Evolutionary conservation across 2,329 filamentous ascomycete species (phyloP), one percentile per base, ranked within the genome.

Genomic region (Pseudofabraea citricarpa): DNA sequence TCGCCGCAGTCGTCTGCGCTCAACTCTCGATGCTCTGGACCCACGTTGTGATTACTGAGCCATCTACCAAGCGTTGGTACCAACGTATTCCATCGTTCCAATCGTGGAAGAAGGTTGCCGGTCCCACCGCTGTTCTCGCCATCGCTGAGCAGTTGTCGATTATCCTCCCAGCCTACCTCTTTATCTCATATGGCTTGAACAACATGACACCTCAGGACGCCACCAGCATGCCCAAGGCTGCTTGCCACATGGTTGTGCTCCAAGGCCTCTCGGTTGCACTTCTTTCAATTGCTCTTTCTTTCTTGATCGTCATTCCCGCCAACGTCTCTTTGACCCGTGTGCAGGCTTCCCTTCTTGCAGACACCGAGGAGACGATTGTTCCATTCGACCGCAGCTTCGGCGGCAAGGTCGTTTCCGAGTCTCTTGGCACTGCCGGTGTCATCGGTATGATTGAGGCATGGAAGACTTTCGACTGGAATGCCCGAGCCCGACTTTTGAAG

Each of bases 341-440:
- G 26, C 89, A 95, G 62, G 90, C 90, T 6, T 91, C 87, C 38
- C 81, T 95, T 55, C 79, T 97, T 3, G 79, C 89, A 1, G 83
- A 88, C 46, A 82, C 87, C 15, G 77, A 90, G 53, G 85, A 94
- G 67, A 81, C 87, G 20, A 86, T 96, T 51, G 83, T 97, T 26
- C 84, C 88, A 23, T 95, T 97, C 57, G 91, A 97, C 71, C 86
- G 90, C 52, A 84, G 83, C 22, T 94, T 94, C 58, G 79, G 77
- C 50, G 87, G 87, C 55, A 85, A 82, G 60, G 79, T 91, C 21
- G 79, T 84, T 51, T 82, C 87, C n/a, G 77, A 79, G 47, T 74
- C 89, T 39, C 71, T 89, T n/a, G 83, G 80, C 46, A 87, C 85
- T 43, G 77, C 74, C 50, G 86, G 87, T 52, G 81, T 79, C 53